phyloP scores from a whole-genome alignment of 1,284 basidiomycete species.

The Ganoderma leucocontextum region DNA sequence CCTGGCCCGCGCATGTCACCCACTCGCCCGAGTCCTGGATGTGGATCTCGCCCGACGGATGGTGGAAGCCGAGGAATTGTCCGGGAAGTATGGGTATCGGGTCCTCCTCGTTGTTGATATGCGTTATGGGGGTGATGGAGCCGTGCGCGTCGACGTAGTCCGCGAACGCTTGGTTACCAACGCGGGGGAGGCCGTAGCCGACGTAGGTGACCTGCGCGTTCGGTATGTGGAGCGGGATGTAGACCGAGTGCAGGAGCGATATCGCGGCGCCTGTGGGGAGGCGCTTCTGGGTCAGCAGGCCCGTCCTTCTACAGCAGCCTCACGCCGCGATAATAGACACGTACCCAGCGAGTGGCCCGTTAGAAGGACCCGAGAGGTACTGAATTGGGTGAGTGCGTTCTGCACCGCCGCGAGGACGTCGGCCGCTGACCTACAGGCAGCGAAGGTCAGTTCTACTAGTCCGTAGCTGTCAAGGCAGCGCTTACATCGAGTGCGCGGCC shows the following conservation, averaged over 20 bases:
- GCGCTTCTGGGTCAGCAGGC: not conserved
- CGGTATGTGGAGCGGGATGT: slow-evolving; percentile 54
- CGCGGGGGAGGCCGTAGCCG: slow-evolving; percentile 63
- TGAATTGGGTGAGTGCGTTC: slow-evolving; percentile 40
- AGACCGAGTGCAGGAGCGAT: slow-evolving; percentile 57
- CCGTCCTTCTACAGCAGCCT: not conserved
- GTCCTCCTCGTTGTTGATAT: slow-evolving; percentile 44
- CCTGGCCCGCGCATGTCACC: slow-evolving; percentile 60
- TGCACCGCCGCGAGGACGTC: slow-evolving; percentile 48
- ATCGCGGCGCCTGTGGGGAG: slow-evolving; percentile 50
- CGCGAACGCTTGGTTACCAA: slow-evolving; percentile 67
- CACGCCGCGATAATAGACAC: slow-evolving; percentile 2
- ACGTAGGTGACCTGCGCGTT: slow-evolving; percentile 49
- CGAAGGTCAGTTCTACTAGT: not conserved
- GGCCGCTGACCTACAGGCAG: slow-evolving; percentile 42
- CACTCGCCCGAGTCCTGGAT: slow-evolving; percentile 58
- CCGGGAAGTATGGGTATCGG: slow-evolving; percentile 46
- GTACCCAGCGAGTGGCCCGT: slow-evolving; percentile 52
- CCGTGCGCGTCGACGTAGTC: slow-evolving; percentile 59
- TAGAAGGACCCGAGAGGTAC: slow-evolving; percentile 42
- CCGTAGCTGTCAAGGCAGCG: not conserved
- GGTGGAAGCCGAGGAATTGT: slow-evolving; percentile 62
- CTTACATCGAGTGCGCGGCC: slow-evolving; percentile 59
- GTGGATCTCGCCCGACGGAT: slow-evolving; percentile 67
- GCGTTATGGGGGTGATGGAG: slow-evolving; percentile 46